Conservation (phyloP, 345 rosid genomes). For the Boechera divaricarpa region DNA sequence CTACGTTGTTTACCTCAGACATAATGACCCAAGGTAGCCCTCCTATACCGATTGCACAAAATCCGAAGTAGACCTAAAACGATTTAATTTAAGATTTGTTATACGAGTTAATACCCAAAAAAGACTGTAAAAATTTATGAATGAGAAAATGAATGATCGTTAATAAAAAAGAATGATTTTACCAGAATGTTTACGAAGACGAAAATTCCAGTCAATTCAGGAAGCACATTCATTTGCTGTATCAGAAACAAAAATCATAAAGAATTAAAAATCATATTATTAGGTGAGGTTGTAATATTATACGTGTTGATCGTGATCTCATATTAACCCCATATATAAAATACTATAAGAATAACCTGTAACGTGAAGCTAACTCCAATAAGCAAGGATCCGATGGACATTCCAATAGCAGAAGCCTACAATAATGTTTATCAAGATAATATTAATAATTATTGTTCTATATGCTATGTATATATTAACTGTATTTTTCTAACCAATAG, state of each 20-base stretch:
- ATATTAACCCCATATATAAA: background rate
- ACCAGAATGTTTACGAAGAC: conserved; percentile 34
- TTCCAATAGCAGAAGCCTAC: conserved; percentile 59
- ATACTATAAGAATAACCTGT: conserved; percentile 48
- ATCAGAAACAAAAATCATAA: background rate
- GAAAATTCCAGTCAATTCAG: conserved; percentile 33
- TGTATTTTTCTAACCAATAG: conserved; percentile 49
- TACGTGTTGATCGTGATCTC: background rate
- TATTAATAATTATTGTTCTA: background rate
- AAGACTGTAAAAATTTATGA: background rate
- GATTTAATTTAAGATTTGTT: background rate
- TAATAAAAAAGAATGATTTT: background rate
- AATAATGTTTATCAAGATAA: background rate
- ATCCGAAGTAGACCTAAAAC: conserved; percentile 37
- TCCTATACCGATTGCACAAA: conserved; percentile 48
- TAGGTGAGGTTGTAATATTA: background rate
- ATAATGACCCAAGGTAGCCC: conserved; percentile 56
- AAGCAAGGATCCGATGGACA: conserved; percentile 47
- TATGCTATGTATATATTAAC: background rate
- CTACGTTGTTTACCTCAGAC: conserved; percentile 49
- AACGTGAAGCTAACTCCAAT: conserved; percentile 55
- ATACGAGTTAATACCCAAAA: background rate
- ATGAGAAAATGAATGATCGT: background rate
- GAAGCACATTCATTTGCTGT: conserved; percentile 33
- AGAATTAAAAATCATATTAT: background rate